These are phyloP conservation scores for Coprinellus micaceus DNA, from an alignment of 768 basidiomycete genomes.

Conservation along the genomic window DNA sequence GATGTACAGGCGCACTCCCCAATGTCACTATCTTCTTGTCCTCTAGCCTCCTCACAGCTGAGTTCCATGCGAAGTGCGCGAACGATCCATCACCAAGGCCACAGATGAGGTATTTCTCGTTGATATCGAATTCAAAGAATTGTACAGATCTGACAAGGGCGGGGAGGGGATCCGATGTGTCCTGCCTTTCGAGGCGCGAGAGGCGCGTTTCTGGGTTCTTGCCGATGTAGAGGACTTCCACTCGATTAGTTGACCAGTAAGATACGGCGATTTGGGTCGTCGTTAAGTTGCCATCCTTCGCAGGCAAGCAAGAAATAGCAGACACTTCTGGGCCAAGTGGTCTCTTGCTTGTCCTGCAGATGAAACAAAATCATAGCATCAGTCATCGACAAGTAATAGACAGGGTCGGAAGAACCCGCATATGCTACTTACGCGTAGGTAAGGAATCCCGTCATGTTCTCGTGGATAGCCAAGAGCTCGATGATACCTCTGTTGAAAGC, in stretches of 20 bases:
- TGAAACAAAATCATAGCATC: too few species aligned
- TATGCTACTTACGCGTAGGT: constrained; percentile 16
- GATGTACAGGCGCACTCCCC: constrained; percentile 61
- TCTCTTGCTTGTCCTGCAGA: background rate
- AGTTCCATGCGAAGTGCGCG: constrained; percentile 49
- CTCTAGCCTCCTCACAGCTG: constrained; percentile 25
- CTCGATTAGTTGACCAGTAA: constrained; percentile 68
- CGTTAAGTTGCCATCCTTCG: constrained; percentile 44
- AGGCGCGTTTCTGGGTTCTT: background rate
- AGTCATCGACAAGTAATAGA: too few species aligned
- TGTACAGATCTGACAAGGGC: constrained; percentile 45
- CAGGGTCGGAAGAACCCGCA: too few species aligned
- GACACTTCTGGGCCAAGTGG: constrained; percentile 51
- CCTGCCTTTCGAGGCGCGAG: constrained; percentile 25
- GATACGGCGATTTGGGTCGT: constrained; percentile 56
- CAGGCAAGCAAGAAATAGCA: constrained; percentile 60
- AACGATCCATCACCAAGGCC: constrained; percentile 78
- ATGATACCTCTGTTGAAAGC: constrained; percentile 55
- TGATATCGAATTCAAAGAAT: constrained; percentile 58
- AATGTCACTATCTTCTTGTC: constrained; percentile 61
- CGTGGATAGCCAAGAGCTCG: constrained; percentile 45
- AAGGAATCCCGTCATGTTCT: constrained; percentile 24
- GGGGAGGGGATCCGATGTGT: constrained; percentile 34
- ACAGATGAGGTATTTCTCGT: constrained; percentile 57
- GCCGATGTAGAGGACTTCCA: constrained; percentile 50